Evolutionary conservation across 163 green algal species (phyloP).

Genomic region (Chlamydomonas reinhardtii): DNA sequence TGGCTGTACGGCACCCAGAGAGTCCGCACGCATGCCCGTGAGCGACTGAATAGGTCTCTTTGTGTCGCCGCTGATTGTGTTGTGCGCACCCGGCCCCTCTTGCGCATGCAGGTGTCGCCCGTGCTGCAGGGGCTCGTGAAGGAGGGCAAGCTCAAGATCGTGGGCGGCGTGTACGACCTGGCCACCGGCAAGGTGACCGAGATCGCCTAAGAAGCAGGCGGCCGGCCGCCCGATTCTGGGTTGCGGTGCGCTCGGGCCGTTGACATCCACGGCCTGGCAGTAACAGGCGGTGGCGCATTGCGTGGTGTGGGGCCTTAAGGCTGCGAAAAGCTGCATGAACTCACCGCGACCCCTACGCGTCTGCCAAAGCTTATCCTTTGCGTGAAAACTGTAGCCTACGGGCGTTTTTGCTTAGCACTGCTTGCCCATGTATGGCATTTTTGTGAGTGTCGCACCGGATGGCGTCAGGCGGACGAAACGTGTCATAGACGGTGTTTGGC

Average conservation of each 20-base stretch:
- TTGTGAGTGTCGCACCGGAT: too few relatives aligned
- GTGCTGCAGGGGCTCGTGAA: slow-evolving; percentile 5
- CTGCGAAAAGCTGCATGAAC: not conserved
- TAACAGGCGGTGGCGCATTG: not conserved
- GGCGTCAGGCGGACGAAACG: too few relatives aligned
- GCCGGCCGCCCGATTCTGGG: not conserved
- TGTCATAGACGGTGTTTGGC: too few relatives aligned
- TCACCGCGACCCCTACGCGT: not conserved
- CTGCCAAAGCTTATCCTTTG: not conserved
- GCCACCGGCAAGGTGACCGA: slow-evolving; percentile 6
- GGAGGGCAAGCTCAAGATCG: slow-evolving; percentile 11
- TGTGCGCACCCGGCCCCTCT: not conserved
- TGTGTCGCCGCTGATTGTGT: slow-evolving; percentile 3
- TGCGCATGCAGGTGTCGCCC: slow-evolving; percentile 3
- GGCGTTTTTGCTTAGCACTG: not conserved
- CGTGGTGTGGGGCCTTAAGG: not conserved
- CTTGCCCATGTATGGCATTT: too few relatives aligned
- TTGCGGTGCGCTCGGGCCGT: not conserved
- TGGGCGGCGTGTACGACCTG: slow-evolving; percentile 2
- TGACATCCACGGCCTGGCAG: not conserved
- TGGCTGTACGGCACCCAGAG: not conserved
- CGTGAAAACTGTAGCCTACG: not conserved
- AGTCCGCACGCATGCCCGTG: not conserved
- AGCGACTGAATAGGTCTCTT: not conserved
- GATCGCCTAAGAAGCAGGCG: not conserved